Evolutionary conservation across 2,329 filamentous ascomycete genomes (phyloP), one percentile per base, ranked within the genome.

Genomic region (Ceratocystis diversiconidia): DNA sequence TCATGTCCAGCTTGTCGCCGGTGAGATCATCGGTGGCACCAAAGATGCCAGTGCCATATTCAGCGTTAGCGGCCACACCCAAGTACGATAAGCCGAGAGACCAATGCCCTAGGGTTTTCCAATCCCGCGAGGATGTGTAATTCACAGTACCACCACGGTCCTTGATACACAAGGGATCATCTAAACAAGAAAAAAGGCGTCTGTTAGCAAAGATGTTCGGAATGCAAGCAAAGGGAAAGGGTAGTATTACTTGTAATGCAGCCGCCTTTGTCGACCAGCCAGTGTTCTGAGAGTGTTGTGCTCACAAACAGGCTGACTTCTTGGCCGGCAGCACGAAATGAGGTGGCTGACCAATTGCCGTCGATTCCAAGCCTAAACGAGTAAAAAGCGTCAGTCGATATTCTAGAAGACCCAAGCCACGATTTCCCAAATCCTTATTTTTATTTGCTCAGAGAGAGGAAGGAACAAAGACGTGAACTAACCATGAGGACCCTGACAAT

Each of bases 301-400:
- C 85, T 89, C 63, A 86, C 79, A 12, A 79, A 71, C 41, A 79
- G 73, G 69, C 76, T 73, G 67, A 78, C 71, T 8, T 76, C 65
- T 15, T 72, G 70, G 6, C 74, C 76, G 62, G 84, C 85, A 22
- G 81, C 78, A 70, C 76, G 81, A 67, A 91, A 77, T 12, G 77
- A 78, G 69, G 89, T 83, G 5, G 86, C 83, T 17, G 87, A 90
- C 88, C 88, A 92, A 68, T 80, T 80, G 8, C 87, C 87, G 72
- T 89, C 86, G 69, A 82, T 79, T 61, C 85, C 85, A 68, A 82
- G 79, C 83, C 82, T 85, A 55, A 22, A 44, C 10, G 3, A 36
- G 19, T 43, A 8, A 30, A 60, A 17, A 15, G 28, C 22, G 41
- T 65, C 46, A 61, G 55, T 52, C 28, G 36, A 44, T 10, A 19